A percentile compares a stretch with the other conserved stretches of the same genome.
phyloP scores from a whole-genome alignment of 2,329 filamentous ascomycete species.

The Colletotrichum tamarilloi region DNA sequence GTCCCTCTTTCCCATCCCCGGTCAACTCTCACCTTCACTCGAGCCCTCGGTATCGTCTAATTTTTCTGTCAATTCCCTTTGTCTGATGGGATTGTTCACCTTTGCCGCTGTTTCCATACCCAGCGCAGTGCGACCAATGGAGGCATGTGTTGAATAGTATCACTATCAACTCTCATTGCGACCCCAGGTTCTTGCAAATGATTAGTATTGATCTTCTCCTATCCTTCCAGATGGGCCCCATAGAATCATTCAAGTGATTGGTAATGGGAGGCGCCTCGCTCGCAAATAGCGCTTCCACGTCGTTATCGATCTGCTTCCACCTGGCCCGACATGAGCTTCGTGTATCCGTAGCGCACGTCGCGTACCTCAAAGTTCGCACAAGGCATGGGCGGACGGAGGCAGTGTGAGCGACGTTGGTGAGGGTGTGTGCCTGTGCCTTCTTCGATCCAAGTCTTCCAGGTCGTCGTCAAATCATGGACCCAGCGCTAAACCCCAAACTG shows the following conservation, averaged over 20 bases:
- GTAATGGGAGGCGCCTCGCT: not conserved
- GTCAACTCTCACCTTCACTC: constrained; percentile 5
- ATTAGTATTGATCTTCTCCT: not conserved
- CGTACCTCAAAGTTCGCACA: constrained; percentile 10
- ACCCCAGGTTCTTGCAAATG: constrained; percentile 1
- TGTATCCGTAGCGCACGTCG: constrained; percentile 6
- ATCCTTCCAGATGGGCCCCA: not conserved
- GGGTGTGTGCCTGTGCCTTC: constrained; percentile 18
- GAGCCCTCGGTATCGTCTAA: constrained; percentile 1
- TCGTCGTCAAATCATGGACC: constrained; percentile 15
- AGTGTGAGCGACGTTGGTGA: not conserved
- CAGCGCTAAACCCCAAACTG: constrained; percentile 26
- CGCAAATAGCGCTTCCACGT: constrained; percentile 10
- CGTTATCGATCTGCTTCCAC: not conserved
- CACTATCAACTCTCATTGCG: not conserved
- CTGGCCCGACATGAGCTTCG: not conserved
- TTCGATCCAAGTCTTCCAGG: not conserved
- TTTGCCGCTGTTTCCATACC: not conserved
- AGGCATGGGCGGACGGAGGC: not conserved
- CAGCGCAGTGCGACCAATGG: not conserved
- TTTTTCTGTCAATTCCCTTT: not conserved
- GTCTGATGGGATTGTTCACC: not conserved
- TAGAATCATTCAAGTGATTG: not conserved
- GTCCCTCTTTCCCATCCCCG: constrained; percentile 7
- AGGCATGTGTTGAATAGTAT: not conserved